phyloP scores from a whole-genome alignment of 192 early-diverging fungal genomes.

The Coemansia sp. region DNA sequence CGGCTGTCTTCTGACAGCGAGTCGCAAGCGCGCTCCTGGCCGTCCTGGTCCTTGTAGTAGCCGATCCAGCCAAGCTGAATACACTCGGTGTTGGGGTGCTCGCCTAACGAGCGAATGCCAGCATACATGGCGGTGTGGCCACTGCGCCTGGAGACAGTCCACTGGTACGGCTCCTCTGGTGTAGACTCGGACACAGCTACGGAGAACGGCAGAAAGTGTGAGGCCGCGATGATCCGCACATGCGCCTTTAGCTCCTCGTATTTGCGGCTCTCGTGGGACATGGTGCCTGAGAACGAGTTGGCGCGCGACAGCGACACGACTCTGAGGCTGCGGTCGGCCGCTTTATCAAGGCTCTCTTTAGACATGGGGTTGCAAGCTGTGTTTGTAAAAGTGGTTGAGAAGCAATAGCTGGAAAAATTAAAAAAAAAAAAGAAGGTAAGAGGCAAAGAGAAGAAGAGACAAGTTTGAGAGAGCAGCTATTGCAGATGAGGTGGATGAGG shows the following conservation, averaged over 20 bases:
- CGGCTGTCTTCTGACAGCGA: constrained; percentile 57
- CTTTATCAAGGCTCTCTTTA: constrained; percentile 33
- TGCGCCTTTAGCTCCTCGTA: constrained; percentile 31
- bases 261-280: constrained; percentile 19
- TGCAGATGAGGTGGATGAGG: background rate
- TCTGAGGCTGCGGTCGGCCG: constrained; percentile 40
- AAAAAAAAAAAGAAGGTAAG: background rate
- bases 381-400: background rate
- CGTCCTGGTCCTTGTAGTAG: constrained; percentile 58
- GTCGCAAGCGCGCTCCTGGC: constrained; percentile 60
- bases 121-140: constrained; percentile 92
- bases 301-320: constrained; percentile 40
- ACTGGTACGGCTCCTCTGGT: constrained; percentile 52
- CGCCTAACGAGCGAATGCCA: constrained; percentile 70
- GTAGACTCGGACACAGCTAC: constrained; percentile 42
- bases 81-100: constrained; percentile 59
- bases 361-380: constrained; percentile 22
- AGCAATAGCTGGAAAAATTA: constrained; percentile 7
- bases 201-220: constrained; percentile 55
- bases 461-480: too few relatives aligned
- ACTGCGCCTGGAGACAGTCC: constrained; percentile 60
- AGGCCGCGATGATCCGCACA: constrained; percentile 51
- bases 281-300: constrained; percentile 39
- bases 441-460: background rate
- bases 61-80: constrained; percentile 79